phyloP scores from a whole-genome alignment of 352 stramenopile genomes.

The Pythium periplocum region DNA sequence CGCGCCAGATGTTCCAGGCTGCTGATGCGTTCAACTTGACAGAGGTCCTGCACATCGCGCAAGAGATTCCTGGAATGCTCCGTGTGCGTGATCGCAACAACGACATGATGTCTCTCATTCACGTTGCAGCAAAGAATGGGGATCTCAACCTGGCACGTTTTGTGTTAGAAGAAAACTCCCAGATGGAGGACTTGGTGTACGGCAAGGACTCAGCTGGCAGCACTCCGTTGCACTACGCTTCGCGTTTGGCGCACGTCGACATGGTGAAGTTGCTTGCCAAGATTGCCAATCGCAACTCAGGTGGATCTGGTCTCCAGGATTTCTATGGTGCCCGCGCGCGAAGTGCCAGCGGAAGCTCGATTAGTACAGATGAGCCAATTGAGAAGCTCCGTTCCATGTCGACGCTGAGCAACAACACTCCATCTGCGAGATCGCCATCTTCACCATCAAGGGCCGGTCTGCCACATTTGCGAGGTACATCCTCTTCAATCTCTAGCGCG shows the following conservation, averaged over 20 bases:
- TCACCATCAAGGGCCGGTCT: not conserved
- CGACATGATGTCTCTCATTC: conserved; percentile 84
- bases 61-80: conserved; percentile 76
- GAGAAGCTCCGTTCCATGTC: conserved; percentile 49
- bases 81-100: conserved; percentile 67
- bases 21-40: conserved; percentile 77
- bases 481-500: not conserved
- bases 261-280: conserved; percentile 84
- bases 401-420: conserved; percentile 14
- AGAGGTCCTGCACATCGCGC: conserved; percentile 72
- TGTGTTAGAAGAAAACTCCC: conserved; percentile 71
- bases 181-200: conserved; percentile 85
- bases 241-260: conserved; percentile 67
- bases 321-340: conserved; percentile 42
- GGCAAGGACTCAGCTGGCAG: conserved; percentile 68
- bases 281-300: conserved; percentile 81
- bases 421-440: conserved; percentile 4
- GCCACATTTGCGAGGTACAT: not conserved
- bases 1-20: conserved; percentile 68
- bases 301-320: conserved; percentile 26
- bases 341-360: conserved; percentile 56
- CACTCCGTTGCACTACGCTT: conserved; percentile 83
- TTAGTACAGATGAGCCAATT: conserved; percentile 34
- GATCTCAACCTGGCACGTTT: conserved; percentile 81
- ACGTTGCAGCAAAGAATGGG: conserved; percentile 85